Percentiles rank a stretch among this genome's conserved stretches.
These are phyloP conservation scores for Solanum clarkiae DNA, from an alignment of 257 asterid species.

Conservation along the genomic window DNA sequence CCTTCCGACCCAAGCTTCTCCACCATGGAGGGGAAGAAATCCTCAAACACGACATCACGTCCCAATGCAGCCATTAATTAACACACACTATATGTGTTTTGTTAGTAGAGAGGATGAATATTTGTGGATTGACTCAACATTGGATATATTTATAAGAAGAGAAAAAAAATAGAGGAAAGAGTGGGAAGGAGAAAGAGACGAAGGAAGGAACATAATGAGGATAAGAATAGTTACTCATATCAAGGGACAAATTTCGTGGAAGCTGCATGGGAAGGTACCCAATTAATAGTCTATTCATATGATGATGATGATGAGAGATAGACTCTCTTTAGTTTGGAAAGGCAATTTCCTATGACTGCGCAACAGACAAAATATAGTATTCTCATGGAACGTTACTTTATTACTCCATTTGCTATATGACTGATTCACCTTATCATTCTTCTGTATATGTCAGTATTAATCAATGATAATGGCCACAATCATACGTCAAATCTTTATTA, in stretches of 20 bases:
- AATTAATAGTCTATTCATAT: not conserved
- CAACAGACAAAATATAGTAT: not conserved
- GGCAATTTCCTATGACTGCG: not conserved
- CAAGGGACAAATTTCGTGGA: not conserved
- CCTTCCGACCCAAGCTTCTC: slow-evolving; percentile 62
- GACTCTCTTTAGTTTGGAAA: not conserved
- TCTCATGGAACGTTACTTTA: not conserved
- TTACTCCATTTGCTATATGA: not conserved
- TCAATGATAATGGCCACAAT: not conserved
- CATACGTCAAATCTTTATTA: too few species aligned
- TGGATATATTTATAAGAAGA: not conserved
- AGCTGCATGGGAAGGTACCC: not conserved
- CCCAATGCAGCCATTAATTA: not conserved
- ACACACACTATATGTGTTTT: not conserved
- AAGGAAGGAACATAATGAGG: not conserved
- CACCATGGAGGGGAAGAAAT: slow-evolving; percentile 62
- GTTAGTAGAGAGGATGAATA: not conserved
- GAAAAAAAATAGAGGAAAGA: not conserved
- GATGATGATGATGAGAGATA: not conserved
- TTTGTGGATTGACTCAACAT: not conserved
- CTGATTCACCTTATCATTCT: not conserved
- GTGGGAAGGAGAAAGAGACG: not conserved
- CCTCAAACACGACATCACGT: slow-evolving; percentile 31
- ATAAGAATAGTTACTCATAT: not conserved
- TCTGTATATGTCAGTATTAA: not conserved